Evolutionary conservation across 805 yeast genomes (phyloP), one percentile per base, ranked within the genome.

Genomic region (Myxozyma mucilagina): DNA sequence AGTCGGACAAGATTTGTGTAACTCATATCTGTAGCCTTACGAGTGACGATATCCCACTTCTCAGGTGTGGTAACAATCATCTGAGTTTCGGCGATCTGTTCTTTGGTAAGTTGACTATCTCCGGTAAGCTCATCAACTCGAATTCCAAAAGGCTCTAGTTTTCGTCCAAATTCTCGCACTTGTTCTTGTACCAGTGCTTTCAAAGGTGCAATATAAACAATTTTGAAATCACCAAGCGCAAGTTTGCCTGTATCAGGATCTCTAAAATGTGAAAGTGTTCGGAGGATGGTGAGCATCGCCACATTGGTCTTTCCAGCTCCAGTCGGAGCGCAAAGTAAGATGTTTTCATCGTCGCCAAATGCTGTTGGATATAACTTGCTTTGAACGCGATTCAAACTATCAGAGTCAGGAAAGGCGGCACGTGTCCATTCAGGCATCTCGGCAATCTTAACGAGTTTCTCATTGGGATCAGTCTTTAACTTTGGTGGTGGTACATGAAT

Each of bases 401-500:
- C 90, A 0, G 79, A 74, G 0, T 81, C 72, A 0, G 91, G 89
- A 68, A 94, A 96, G 0, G 88, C 94, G 0, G 76, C 71, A 61
- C 81, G 87, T 0, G 93, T 87, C 97, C 97, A 94, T 24, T 76
- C 80, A 0, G 99, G 98, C 31, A 94, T 72, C 2, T 79, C 81
- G 1, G 82, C 55, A 1, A 90, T 84, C 1, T 83, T 75, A 3
- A 90, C 84, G 10, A 88, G 72, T 16, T 75, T 68, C 53, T 82
- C 72, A 16, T 78, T 59, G 24, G 68, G 60, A 20, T 64, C 67
- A 14, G 55, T 60, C 13, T 73, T 74, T 3, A 84, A 79, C 31
- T 80, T 78, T 0, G 97, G 97, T 0, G 97, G 86, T 0, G 99
- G 99, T n/a, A 94, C 84, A 64, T 86, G 91, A 41, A 92, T 89